phyloP scores from a whole-genome alignment of 2,329 filamentous ascomycete genomes.

The Aspergillus alliaceus region DNA sequence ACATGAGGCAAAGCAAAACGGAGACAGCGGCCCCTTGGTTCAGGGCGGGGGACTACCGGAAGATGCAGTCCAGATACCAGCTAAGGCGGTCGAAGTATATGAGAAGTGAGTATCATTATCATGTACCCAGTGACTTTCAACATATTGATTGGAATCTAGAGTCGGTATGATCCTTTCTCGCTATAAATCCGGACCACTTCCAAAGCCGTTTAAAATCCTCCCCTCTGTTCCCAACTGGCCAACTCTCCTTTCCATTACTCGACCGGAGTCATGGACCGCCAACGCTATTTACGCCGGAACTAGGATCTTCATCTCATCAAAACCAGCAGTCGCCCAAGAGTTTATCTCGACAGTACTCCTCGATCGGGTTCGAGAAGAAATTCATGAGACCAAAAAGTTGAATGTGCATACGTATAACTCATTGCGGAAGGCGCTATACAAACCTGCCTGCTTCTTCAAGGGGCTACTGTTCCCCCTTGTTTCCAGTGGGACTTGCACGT shows the following conservation, averaged over 20 bases:
- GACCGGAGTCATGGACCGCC: conserved; percentile 73
- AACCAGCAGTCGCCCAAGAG: conserved; percentile 74
- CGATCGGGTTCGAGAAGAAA: conserved; percentile 88
- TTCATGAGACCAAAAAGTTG: conserved; percentile 89
- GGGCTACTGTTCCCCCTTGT: conserved; percentile 91
- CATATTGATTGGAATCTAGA: conserved; percentile 44
- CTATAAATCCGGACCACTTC: conserved; percentile 94
- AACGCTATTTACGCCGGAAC: conserved; percentile 88
- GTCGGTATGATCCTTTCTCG: conserved; percentile 84
- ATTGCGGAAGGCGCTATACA: conserved; percentile 89
- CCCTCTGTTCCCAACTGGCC: conserved; percentile 92
- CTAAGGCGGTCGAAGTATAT: conserved; percentile 92
- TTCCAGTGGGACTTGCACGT: conserved; percentile 79
- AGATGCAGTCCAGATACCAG: conserved; percentile 81
- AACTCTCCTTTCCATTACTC: conserved; percentile 79
- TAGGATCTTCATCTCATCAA: conserved; percentile 85
- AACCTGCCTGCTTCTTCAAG: conserved; percentile 95
- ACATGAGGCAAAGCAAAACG: conserved; percentile 70
- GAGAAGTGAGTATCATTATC: conserved; percentile 62
- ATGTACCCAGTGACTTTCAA: not conserved
- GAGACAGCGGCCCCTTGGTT: conserved; percentile 41
- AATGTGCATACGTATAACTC: conserved; percentile 95
- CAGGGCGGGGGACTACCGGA: conserved; percentile 62
- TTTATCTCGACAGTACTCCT: conserved; percentile 87
- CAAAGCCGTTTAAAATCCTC: conserved; percentile 96